These are phyloP conservation scores for Ganoderma lucidum DNA, from an alignment of 1,284 basidiomycete species.

Conservation along the genomic window DNA sequence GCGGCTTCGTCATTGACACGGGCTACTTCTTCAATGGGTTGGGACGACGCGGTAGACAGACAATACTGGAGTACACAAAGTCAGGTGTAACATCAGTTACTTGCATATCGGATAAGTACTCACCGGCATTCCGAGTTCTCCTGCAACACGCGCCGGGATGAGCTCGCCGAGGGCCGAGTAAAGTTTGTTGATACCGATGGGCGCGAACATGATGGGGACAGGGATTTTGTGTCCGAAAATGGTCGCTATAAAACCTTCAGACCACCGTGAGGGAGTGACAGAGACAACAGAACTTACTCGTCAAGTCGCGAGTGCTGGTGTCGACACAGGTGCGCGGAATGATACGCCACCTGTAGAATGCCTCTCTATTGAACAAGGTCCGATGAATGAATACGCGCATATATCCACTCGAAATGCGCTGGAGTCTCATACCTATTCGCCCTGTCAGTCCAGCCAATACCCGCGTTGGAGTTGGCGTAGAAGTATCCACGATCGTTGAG, in stretches of 20 bases:
- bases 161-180: slow-evolving; percentile 61
- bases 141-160: slow-evolving; percentile 61
- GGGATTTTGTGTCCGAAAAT: slow-evolving; percentile 63
- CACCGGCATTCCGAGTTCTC: slow-evolving; percentile 61
- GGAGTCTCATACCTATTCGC: slow-evolving; percentile 52
- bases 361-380: slow-evolving; percentile 43
- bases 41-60: slow-evolving; percentile 62
- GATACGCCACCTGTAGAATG: slow-evolving; percentile 60
- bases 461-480: slow-evolving; percentile 66
- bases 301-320: slow-evolving; percentile 62
- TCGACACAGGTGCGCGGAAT: slow-evolving; percentile 67
- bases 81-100: neutral
- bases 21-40: slow-evolving; percentile 63
- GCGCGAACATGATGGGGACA: slow-evolving; percentile 63
- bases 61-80: slow-evolving; percentile 47
- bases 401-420: slow-evolving; percentile 6
- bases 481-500: slow-evolving; percentile 60
- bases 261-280: neutral
- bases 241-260: slow-evolving; percentile 41
- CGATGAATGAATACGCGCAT: neutral
- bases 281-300: slow-evolving; percentile 43
- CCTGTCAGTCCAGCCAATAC: slow-evolving; percentile 61
- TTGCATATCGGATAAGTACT: slow-evolving; percentile 19
- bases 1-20: slow-evolving; percentile 54
- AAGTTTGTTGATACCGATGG: slow-evolving; percentile 67